Evolutionary conservation across 129 eudicot genomes (phyloP).

Genomic region (Chrysanthemum makinoi): DNA sequence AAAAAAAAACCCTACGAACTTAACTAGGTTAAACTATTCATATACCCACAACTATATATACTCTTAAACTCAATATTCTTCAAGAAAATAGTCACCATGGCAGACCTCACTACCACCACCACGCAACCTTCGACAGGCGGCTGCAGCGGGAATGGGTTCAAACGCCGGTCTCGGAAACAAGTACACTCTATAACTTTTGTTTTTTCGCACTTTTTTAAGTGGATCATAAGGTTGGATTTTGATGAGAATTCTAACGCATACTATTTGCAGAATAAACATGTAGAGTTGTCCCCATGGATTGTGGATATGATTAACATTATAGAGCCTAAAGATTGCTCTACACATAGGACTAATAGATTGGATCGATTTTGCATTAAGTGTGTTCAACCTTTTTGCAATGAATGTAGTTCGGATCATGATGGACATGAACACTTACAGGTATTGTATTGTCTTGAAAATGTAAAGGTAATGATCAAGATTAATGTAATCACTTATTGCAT

Average conservation of each 20-base stretch:
- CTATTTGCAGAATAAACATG: constrained; percentile 19
- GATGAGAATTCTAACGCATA: constrained; percentile 4
- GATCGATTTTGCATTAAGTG: constrained; percentile 52
- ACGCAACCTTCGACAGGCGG: background rate
- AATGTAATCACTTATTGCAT: background rate
- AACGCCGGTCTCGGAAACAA: constrained; percentile 11
- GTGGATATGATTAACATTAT: constrained; percentile 28
- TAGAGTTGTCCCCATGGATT: constrained; percentile 42
- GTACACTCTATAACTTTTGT: background rate
- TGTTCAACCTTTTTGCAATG: constrained; percentile 32
- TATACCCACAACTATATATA: constrained; percentile 9
- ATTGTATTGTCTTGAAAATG: background rate
- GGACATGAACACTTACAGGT: constrained; percentile 43
- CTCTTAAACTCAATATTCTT: background rate
- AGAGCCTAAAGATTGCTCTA: constrained; percentile 29
- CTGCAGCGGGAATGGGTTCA: constrained; percentile 12
- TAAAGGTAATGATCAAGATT: background rate
- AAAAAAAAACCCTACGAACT: background rate
- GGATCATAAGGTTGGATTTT: background rate
- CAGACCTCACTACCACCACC: background rate
- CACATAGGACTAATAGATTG: constrained; percentile 28
- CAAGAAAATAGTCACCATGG: constrained; percentile 1
- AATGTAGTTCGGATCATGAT: constrained; percentile 39
- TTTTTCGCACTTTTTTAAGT: background rate
- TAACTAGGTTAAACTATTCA: background rate